Evolutionary conservation across 257 asterid species (phyloP), one percentile per base, ranked within the genome.

Genomic region (Datura wrightii): DNA sequence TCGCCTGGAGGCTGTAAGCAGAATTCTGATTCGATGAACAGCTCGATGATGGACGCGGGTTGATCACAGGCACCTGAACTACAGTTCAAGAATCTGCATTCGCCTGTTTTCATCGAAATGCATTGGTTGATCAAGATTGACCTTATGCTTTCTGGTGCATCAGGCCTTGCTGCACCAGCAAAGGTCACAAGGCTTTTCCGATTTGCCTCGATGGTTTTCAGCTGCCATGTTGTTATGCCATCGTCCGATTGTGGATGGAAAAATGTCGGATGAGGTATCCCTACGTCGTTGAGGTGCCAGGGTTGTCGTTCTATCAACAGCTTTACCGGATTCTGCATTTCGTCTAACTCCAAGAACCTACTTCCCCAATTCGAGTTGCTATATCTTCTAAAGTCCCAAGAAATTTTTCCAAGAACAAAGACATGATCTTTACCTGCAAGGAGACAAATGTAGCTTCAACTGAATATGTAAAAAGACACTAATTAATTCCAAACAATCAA

Each of bases 1-100:
- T 94, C 98, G 0, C 98, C 97, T 0, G 93, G 90, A n/a, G 98
- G 94, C 87, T 92, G 97, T 48, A 94, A 14, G 76, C 97, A 92
- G 90, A 94, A 94, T 70, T 92, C 94, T 0, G 98, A 91, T 70
- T 87, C 92, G 85, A 44, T 48, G 71, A 92, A 91, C 2, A 90
- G 88, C 80, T 87, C 86, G 3, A 92, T 65, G 0, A 91, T 79
- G 14, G 91, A 70, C 62, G 90, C 90, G 1, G 95, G 90, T 19
- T 60, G 89, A 72, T 88, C 87, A 69, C 94, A 94, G 41, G 72
- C 62, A 2, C 93, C 93, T 5, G 90, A 69, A 10, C 90, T 62
- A 86, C 97, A 94, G 79, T 94, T 87, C 36, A 94, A 48, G 62
- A 93, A 90, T 86, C 65, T 86, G 89, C 95, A 93, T 58, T 86